phyloP scores from a whole-genome alignment of 179 eudicot species.

The Dionaea muscipula region DNA sequence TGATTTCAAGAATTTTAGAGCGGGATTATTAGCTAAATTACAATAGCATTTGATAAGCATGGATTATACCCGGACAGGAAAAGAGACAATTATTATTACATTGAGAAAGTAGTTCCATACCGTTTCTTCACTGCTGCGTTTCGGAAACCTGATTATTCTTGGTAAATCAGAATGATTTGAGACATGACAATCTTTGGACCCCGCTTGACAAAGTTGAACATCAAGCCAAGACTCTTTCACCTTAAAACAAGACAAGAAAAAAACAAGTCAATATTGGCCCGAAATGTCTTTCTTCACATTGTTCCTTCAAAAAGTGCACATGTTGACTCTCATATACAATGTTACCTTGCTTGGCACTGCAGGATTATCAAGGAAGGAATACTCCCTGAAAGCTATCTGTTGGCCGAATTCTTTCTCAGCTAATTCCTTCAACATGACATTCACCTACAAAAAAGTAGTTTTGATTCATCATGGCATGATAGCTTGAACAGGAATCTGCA shows the following conservation, averaged over 20 bases:
- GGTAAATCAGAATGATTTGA: constrained; percentile 33
- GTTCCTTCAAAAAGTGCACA: background rate
- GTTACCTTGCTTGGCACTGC: constrained; percentile 52
- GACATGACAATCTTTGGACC: constrained; percentile 46
- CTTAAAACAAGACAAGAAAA: constrained; percentile 21
- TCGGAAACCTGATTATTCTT: constrained; percentile 56
- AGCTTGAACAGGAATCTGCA: background rate
- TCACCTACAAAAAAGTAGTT: constrained; percentile 34
- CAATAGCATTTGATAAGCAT: too few species aligned
- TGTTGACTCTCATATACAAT: background rate
- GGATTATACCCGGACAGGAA: background rate
- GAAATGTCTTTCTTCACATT: background rate
- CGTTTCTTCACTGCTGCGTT: constrained; percentile 71
- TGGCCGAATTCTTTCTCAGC: constrained; percentile 71
- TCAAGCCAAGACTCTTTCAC: constrained; percentile 94
- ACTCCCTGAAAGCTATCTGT: constrained; percentile 59
- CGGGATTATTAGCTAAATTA: too few species aligned
- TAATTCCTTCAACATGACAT: constrained; percentile 55
- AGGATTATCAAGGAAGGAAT: constrained; percentile 76
- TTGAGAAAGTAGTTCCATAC: constrained; percentile 24
- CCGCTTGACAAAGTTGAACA: constrained; percentile 86
- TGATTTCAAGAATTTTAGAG: background rate
- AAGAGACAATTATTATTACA: background rate
- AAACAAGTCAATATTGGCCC: background rate
- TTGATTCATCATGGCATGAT: background rate